Percentiles rank a stretch among this genome's conserved stretches.
These are phyloP conservation scores for Leptographium lundbergii DNA, from an alignment of 2,329 filamentous ascomycete species.

Conservation along the genomic window DNA sequence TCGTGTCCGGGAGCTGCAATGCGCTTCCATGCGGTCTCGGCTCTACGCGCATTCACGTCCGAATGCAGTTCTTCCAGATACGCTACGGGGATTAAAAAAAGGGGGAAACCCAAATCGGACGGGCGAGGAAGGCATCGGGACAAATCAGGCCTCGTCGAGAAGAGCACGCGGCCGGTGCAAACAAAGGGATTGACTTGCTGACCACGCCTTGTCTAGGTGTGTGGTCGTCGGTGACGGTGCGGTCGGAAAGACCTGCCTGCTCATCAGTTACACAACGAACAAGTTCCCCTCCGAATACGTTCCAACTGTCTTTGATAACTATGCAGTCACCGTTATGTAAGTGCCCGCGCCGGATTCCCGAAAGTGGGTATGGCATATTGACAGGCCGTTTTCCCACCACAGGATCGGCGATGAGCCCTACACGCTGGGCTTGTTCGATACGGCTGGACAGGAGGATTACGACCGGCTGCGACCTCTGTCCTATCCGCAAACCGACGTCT, in stretches of 20 bases:
- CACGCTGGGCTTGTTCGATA: slow-evolving; percentile 94
- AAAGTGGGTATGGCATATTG: not conserved
- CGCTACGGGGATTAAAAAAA: not conserved
- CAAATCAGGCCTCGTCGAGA: not conserved
- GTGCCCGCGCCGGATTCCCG: slow-evolving; percentile 26
- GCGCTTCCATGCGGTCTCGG: not conserved
- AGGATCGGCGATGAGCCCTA: slow-evolving; percentile 99
- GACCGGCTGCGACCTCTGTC: slow-evolving; percentile 91
- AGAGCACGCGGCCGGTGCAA: not conserved
- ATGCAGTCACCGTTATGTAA: slow-evolving; percentile 99
- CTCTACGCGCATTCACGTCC: not conserved
- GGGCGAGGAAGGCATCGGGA: not conserved
- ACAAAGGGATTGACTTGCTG: not conserved
- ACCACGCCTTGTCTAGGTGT: slow-evolving; percentile 48
- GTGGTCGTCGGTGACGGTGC: slow-evolving; percentile 99
- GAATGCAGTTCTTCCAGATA: not conserved
- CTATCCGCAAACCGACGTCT: slow-evolving; percentile 97
- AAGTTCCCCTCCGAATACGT: slow-evolving; percentile 99
- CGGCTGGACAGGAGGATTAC: slow-evolving; percentile 98
- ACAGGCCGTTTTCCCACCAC: slow-evolving; percentile 1
- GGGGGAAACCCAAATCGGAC: not conserved
- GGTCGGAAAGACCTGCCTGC: slow-evolving; percentile 95
- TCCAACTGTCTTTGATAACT: slow-evolving; percentile 98
- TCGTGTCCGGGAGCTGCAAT: not conserved
- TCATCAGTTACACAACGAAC: slow-evolving; percentile 99